Evolutionary conservation across 306 rosid genomes (phyloP).

Genomic region (Rosa chinensis): DNA sequence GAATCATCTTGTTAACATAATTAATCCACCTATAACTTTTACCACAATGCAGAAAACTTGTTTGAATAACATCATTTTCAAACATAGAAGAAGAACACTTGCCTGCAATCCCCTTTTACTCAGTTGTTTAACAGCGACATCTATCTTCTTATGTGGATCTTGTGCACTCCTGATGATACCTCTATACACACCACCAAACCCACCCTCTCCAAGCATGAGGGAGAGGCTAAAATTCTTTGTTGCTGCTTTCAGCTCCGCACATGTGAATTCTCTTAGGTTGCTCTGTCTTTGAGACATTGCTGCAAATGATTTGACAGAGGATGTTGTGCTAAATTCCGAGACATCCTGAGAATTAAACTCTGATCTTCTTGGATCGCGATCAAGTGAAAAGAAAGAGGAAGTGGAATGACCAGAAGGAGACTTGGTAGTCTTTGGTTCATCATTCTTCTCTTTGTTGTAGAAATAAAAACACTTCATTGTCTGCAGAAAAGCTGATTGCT

Average conservation of each 20-base stretch:
- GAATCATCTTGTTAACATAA: background rate
- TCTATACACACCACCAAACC: constrained; percentile 58
- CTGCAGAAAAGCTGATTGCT: constrained; percentile 22
- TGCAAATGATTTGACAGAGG: constrained; percentile 50
- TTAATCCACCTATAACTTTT: background rate
- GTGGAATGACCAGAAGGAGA: constrained; percentile 35
- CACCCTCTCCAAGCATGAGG: constrained; percentile 64
- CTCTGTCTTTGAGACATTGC: constrained; percentile 47
- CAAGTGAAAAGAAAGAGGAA: constrained; percentile 38
- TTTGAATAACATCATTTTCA: background rate
- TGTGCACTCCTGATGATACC: constrained; percentile 39
- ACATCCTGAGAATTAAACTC: constrained; percentile 48
- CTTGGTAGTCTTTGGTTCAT: constrained; percentile 35
- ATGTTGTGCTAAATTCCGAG: constrained; percentile 47
- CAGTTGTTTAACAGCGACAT: constrained; percentile 60
- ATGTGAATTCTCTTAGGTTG: constrained; percentile 55
- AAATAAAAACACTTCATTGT: constrained; percentile 50
- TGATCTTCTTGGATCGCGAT: constrained; percentile 42
- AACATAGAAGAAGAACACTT: constrained; percentile 29
- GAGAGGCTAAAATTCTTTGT: constrained; percentile 57
- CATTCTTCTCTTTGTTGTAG: constrained; percentile 25
- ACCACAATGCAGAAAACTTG: background rate
- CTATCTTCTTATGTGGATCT: constrained; percentile 41
- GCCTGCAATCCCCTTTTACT: constrained; percentile 69
- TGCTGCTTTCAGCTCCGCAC: constrained; percentile 54